These are phyloP conservation scores for Jackrogersella multiformis DNA, from an alignment of 495 filamentous ascomycete genomes.

Conservation along the genomic window DNA sequence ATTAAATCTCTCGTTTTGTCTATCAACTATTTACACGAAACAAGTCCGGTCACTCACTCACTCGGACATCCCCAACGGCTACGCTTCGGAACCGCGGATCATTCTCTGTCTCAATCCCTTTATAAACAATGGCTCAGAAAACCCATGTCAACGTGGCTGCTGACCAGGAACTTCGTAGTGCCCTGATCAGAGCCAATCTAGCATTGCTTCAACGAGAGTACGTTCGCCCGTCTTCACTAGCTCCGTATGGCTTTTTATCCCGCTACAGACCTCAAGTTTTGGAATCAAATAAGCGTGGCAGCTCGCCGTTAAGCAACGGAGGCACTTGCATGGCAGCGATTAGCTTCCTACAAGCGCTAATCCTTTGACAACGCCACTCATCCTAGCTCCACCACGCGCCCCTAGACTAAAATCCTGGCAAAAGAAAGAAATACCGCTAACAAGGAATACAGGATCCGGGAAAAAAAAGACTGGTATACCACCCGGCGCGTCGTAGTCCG, in stretches of 20 bases:
- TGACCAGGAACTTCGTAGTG: slow-evolving; percentile 39
- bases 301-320: slow-evolving; percentile 13
- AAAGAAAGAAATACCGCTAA: not conserved
- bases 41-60: slow-evolving; percentile 4
- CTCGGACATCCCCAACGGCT: slow-evolving; percentile 29
- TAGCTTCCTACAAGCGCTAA: not conserved
- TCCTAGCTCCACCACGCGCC: not conserved
- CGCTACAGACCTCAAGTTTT: not conserved
- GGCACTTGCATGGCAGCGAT: not conserved
- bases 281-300: not conserved
- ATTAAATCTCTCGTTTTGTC: not conserved
- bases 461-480: slow-evolving; percentile 40
- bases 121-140: slow-evolving; percentile 28
- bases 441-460: slow-evolving; percentile 23
- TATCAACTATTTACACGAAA: not conserved
- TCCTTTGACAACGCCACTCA: not conserved
- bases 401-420: not conserved
- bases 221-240: not conserved
- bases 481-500: slow-evolving; percentile 36
- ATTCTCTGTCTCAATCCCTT: not conserved
- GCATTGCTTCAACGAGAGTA: slow-evolving; percentile 42
- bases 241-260: not conserved
- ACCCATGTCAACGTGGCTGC: slow-evolving; percentile 14
- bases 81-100: not conserved
- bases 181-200: slow-evolving; percentile 37